phyloP scores from a whole-genome alignment of 2,329 filamentous ascomycete genomes.

The Aschersonia sp. region DNA sequence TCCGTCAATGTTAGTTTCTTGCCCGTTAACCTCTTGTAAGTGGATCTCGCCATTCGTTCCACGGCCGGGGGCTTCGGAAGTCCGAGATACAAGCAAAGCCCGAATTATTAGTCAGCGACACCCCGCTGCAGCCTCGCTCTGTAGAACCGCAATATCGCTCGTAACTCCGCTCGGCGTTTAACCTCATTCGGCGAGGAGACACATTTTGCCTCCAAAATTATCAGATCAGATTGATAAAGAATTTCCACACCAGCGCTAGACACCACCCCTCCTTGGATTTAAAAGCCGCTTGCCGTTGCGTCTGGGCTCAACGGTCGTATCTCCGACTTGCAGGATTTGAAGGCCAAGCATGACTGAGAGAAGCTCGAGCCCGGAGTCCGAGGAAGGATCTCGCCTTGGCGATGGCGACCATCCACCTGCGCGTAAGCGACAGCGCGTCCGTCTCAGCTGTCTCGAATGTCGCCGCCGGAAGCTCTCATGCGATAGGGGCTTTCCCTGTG shows the following conservation, averaged over 20 bases:
- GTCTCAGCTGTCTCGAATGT: constrained; percentile 45
- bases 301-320: constrained; percentile 15
- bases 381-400: constrained; percentile 12
- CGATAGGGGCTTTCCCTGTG: constrained; percentile 45
- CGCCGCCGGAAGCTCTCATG: constrained; percentile 46
- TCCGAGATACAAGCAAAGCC: no score
- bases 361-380: constrained; percentile 24
- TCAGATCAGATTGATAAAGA: constrained; percentile 28
- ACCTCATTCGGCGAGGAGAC: constrained; percentile 5
- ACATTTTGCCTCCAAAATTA: constrained; percentile 14
- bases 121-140: background rate
- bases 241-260: constrained; percentile 9
- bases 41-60: no score
- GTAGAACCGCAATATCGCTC: constrained; percentile 6
- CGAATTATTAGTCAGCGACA: background rate
- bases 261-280: constrained; percentile 8
- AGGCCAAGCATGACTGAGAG: constrained; percentile 13
- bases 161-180: constrained; percentile 19
- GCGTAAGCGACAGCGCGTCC: constrained; percentile 43
- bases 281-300: background rate
- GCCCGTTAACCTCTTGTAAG: no score
- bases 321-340: constrained; percentile 14
- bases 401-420: constrained; percentile 22
- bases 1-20: no score
- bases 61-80: no score